Conservation (phyloP, 345 rosid genomes). For the Nasturtium officinale region DNA sequence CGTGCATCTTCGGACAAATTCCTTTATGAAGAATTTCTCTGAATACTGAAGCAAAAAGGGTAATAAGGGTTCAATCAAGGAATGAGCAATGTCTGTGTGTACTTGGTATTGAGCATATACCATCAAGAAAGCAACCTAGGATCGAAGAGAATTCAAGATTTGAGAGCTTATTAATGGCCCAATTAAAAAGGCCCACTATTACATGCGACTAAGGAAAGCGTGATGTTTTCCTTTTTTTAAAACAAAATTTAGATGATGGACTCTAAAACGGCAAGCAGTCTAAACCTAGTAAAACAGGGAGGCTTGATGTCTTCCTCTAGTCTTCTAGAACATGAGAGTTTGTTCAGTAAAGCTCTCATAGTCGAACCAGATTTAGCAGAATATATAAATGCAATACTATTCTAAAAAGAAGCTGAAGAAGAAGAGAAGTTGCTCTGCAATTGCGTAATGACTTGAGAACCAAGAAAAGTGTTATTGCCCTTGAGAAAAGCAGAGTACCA, state of each 20-base stretch:
- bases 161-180: not conserved
- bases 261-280: not conserved
- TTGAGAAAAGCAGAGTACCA: conserved; percentile 50
- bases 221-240: not conserved
- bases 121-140: not conserved
- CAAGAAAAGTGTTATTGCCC: conserved; percentile 27
- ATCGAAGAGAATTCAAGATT: not conserved
- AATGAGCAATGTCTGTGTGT: too few relatives aligned
- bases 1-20: not conserved
- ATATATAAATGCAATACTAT: not conserved
- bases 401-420: not conserved
- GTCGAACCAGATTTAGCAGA: not conserved
- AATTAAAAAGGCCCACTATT: not conserved
- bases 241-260: not conserved
- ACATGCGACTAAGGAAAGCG: not conserved
- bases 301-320: not conserved
- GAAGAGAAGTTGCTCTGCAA: not conserved
- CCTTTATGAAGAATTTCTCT: too few relatives aligned
- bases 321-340: not conserved
- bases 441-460: conserved; percentile 2
- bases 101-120: not conserved
- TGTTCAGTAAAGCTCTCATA: not conserved
- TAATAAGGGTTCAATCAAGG: too few relatives aligned
- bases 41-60: too few relatives aligned
- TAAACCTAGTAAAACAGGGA: not conserved